Conservation (phyloP, 257 asterid species). For the Scutellaria galericulata region DNA sequence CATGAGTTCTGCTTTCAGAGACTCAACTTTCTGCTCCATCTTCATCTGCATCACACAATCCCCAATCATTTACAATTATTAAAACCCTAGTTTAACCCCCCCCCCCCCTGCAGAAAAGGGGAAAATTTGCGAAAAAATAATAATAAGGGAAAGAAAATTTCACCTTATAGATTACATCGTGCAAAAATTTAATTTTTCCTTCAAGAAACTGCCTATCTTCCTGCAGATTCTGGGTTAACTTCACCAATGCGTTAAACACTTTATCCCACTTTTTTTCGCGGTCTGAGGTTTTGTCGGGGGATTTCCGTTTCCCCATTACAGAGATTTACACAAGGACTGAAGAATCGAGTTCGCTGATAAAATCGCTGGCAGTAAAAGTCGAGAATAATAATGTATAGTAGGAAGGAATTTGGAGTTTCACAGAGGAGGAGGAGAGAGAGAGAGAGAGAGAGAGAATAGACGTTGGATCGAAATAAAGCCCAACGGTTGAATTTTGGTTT, state of each 20-base stretch:
- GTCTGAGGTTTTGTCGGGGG: slow-evolving; percentile 37
- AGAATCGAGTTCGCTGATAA: not conserved
- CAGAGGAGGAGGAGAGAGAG: slow-evolving; percentile 30
- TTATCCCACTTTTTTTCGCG: slow-evolving; percentile 60
- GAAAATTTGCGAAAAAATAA: slow-evolving; percentile 34
- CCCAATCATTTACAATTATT: slow-evolving; percentile 41
- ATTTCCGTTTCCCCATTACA: slow-evolving; percentile 60
- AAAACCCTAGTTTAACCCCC: slow-evolving; percentile 42
- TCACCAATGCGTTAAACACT: slow-evolving; percentile 52
- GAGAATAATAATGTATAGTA: not conserved
- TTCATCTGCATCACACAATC: slow-evolving; percentile 51
- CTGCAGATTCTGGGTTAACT: slow-evolving; percentile 51
- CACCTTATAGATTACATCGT: slow-evolving; percentile 62
- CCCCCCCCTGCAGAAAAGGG: slow-evolving; percentile 11
- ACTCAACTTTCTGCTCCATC: slow-evolving; percentile 53
- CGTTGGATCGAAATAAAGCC: not conserved
- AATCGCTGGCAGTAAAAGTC: not conserved
- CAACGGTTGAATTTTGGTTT: slow-evolving; percentile 46
- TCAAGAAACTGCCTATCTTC: slow-evolving; percentile 63
- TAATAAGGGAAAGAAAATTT: not conserved
- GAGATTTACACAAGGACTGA: not conserved
- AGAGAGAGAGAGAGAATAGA: slow-evolving; percentile 3
- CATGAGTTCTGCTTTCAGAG: slow-evolving; percentile 49
- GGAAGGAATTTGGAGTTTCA: slow-evolving; percentile 24
- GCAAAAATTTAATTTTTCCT: slow-evolving; percentile 46